Base-by-base conservation (phyloP, 805 yeast species). In the Priceomyces haplophilus region DNA sequence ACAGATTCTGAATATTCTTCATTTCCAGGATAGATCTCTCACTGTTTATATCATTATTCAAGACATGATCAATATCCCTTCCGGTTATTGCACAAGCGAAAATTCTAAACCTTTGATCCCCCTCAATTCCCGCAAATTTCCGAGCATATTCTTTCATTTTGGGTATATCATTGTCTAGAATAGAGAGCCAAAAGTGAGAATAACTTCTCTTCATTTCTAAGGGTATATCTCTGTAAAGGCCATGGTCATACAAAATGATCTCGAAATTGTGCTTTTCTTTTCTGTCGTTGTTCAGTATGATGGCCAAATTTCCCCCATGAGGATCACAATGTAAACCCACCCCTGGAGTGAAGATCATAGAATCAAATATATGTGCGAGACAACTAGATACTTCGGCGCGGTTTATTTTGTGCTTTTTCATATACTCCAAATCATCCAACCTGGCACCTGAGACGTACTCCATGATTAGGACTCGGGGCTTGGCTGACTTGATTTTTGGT, bases 271-370 rank as follows among this genome's bases (percentile, higher is more conserved):
- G 88, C 6, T 45, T 47, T 1, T 52, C 46, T 10, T 40, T 32
- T 1, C 38, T 33, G 19, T 45, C 46, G 15, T 57, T 55, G 7
- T 58, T 42, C 8, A 62, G 53, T 43, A 89, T 70, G 17, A 93
- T 88, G 0, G 98, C 97, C 45, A 93, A 69, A 56, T 93, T 93
- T 0, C 99, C 99, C 8, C 96, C 96, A 61, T 93, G 99, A 1
- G 99, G 99, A 61, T 93, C 99, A 67, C 99, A 93, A 61, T 93
- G 99, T 34, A 93, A 78, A 0, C 91, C 88, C 17, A 88, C 96
- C 20, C 81, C 83, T 0, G 97, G 95, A 2, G 95, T 84, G 68
- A 93, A 93, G 32, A 93, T 88, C 99, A 93, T 93, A 56, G 81
- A 83, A 67, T 91, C 88, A 71, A 93, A 93, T 21, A 88, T 82